A percentile compares a stretch with the other conserved stretches of the same genome.
phyloP scores from a whole-genome alignment of 345 rosid species.

The Trapa bicornis region DNA sequence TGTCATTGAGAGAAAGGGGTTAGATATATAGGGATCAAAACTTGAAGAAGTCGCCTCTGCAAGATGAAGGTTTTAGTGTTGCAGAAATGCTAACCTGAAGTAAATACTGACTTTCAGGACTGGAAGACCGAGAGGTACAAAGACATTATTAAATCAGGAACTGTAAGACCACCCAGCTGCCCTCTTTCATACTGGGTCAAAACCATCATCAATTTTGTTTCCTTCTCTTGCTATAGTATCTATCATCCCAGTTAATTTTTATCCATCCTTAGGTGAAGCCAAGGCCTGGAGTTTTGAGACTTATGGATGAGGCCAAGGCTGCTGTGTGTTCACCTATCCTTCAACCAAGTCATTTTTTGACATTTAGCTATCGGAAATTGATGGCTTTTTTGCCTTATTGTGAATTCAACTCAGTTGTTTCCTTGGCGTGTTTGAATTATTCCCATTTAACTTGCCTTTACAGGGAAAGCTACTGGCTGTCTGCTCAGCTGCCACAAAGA shows the following conservation, averaged over 20 bases:
- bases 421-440: background rate
- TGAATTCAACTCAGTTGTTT: background rate
- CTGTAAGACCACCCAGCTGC: conserved; percentile 32
- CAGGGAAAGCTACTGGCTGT: conserved; percentile 78
- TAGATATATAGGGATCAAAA: background rate
- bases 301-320: conserved; percentile 91
- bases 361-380: background rate
- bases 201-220: background rate
- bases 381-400: background rate
- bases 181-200: background rate
- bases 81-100: background rate
- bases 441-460: background rate
- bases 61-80: background rate
- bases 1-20: background rate
- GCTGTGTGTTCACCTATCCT: conserved; percentile 40
- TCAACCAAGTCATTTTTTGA: background rate
- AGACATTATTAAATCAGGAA: conserved; percentile 84
- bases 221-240: background rate
- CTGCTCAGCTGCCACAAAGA: conserved; percentile 97
- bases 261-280: conserved; percentile 58
- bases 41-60: background rate
- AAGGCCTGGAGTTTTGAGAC: conserved; percentile 77
- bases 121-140: conserved; percentile 97
- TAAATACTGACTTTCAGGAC: conserved; percentile 30
- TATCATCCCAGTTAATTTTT: background rate